Base-by-base conservation (phyloP, 2,329 filamentous ascomycete species). In the Aureobasidium sp. region DNA sequence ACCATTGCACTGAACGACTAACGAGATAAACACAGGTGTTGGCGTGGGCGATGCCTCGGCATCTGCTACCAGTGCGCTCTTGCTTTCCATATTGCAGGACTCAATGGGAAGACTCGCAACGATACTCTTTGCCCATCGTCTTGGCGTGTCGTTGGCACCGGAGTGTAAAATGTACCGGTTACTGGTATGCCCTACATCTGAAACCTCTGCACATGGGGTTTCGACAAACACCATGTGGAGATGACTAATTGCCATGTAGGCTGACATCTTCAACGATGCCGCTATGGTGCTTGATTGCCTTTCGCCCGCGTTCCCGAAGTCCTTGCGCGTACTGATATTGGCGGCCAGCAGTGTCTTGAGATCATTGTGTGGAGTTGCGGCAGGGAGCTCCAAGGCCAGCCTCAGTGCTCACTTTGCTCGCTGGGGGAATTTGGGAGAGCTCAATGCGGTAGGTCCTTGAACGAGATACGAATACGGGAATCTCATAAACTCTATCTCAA, bases 161-260 rank as follows among this genome's bases (percentile, higher is more conserved):
- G 90, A 96, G 66, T 91, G 88, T 73, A 96, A 96, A 68, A 85
- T 81, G 68, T 95, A 90, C 69, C 84, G 90, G 14, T 85, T 95
- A 44, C 79, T 90, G 2, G 48, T 51, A 32, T 49, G 37, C 10
- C 11, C 11, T 8, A 12, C 21, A 41, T 40, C 27, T 27, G 48
- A 51, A 27, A 32, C 37, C 25, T 40, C 8, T 11, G 16, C 42
- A 35, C 30, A 25, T 22, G 17, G 14, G n/a, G 1, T 17, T n/a
- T n/a, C n/a, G n/a, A 16, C 16, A n/a, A 35, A 35, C 32, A 6
- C 27, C 12, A 7, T 29, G 6, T 35, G n/a, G 32, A 24, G 1
- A 38, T 51, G 6, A 34, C 48, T 49, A 49, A 49, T 49, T 10
- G 10, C 11, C 14, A 1, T 38, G 17, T 38, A 51, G 48, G 90